Evolutionary conservation across 805 yeast genomes (phyloP).

Genomic region (Candida coquimbonensis): DNA sequence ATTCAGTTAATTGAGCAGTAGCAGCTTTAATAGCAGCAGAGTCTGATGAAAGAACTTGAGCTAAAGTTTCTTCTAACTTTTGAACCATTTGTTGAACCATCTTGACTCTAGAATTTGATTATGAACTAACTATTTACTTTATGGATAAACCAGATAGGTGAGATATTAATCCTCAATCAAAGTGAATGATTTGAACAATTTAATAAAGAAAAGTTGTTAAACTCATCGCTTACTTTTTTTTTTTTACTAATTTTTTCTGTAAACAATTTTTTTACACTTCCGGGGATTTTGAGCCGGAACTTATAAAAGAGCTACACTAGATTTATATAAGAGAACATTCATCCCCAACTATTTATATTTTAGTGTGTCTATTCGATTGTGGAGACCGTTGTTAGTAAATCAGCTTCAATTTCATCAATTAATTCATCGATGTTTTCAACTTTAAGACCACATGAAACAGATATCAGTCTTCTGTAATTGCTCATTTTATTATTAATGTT

Average conservation of each 20-base stretch:
- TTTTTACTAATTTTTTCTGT: not conserved
- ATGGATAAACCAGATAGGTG: too few relatives aligned
- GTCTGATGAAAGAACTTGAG: conserved; percentile 75
- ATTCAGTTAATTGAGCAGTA: conserved; percentile 63
- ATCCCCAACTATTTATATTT: not conserved
- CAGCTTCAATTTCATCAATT: conserved; percentile 67
- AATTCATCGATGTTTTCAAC: conserved; percentile 76
- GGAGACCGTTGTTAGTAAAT: conserved; percentile 21
- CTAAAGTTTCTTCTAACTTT: conserved; percentile 71
- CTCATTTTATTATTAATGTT: conserved; percentile 52
- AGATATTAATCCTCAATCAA: too few relatives aligned
- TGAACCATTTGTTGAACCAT: conserved; percentile 58
- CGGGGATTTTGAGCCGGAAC: not conserved
- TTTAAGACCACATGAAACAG: conserved; percentile 69
- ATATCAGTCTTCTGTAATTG: conserved; percentile 72
- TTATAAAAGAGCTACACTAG: too few relatives aligned
- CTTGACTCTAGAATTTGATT: not conserved
- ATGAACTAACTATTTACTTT: not conserved
- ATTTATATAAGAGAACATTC: too few relatives aligned
- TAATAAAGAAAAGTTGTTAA: not conserved
- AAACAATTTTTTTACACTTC: not conserved
- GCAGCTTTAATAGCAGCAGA: conserved; percentile 78
- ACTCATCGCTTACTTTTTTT: conserved; percentile 7
- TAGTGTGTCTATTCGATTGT: not conserved
- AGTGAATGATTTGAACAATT: too few relatives aligned